Percentiles rank a stretch among this genome's conserved stretches.
Evolutionary conservation across 345 rosid genomes (phyloP).

Genomic region (Syzygium grande): DNA sequence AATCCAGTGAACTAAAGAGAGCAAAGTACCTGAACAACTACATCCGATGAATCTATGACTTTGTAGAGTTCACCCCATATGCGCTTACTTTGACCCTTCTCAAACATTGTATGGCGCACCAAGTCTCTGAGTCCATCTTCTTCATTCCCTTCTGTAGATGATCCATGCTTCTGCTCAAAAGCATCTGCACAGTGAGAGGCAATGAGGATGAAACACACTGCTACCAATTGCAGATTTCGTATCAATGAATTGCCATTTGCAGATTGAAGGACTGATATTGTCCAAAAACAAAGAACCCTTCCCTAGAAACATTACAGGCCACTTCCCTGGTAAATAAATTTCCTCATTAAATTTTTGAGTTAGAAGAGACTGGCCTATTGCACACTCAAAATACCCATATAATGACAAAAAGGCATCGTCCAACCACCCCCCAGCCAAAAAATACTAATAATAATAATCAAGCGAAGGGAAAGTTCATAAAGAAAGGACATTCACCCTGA

Average conservation of each 20-base stretch:
- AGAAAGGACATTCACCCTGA: constrained; percentile 43
- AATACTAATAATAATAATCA: background rate
- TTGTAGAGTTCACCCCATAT: constrained; percentile 99
- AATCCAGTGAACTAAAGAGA: background rate
- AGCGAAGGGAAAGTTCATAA: background rate
- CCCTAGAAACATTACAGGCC: background rate
- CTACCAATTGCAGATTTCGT: background rate
- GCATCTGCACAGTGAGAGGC: constrained; percentile 32
- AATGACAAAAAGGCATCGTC: background rate
- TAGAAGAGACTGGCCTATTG: background rate
- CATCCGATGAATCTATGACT: constrained; percentile 96
- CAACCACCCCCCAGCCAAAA: background rate
- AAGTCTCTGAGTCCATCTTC: constrained; percentile 82
- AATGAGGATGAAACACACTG: background rate
- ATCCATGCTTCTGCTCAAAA: constrained; percentile 48
- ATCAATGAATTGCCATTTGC: background rate
- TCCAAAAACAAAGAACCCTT: background rate
- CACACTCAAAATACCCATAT: background rate
- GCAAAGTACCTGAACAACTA: constrained; percentile 70
- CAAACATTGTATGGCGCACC: constrained; percentile 94
- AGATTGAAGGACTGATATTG: background rate
- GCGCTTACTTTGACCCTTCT: constrained; percentile 97
- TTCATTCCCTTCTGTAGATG: constrained; percentile 43
- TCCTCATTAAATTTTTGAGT: background rate
- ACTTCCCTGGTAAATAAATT: background rate